Conservation (phyloP, 768 basidiomycete genomes). For the Leccinum barrowsii region DNA sequence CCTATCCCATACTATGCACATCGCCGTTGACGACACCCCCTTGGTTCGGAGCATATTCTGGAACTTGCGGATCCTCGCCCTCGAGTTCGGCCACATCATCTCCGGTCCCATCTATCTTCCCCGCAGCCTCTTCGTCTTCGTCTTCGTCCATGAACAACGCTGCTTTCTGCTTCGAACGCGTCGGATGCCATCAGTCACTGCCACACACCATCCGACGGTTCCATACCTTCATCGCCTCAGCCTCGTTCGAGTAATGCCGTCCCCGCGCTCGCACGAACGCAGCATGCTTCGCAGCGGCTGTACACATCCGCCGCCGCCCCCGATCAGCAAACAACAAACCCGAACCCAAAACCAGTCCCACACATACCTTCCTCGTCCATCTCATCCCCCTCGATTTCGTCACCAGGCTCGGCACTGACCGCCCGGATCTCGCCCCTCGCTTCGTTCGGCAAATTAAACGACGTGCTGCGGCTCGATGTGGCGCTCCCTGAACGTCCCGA, state of each 20-base stretch:
- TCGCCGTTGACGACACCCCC: slow-evolving; percentile 19
- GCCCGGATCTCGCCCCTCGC: slow-evolving; percentile 57
- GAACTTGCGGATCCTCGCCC: background rate
- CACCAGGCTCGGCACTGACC: slow-evolving; percentile 38
- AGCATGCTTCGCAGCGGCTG: slow-evolving; percentile 79
- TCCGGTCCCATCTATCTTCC: background rate
- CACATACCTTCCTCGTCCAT: slow-evolving; percentile 83
- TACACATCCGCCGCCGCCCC: background rate
- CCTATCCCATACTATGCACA: slow-evolving; percentile 15
- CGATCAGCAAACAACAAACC: background rate
- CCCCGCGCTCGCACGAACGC: slow-evolving; percentile 78
- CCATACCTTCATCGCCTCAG: slow-evolving; percentile 86
- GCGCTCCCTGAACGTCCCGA: slow-evolving; percentile 61
- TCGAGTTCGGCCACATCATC: slow-evolving; percentile 13
- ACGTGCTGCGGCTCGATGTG: slow-evolving; percentile 75
- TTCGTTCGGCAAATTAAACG: slow-evolving; percentile 76
- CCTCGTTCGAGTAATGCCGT: slow-evolving; percentile 87
- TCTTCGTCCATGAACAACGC: slow-evolving; percentile 64
- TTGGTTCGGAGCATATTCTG: background rate
- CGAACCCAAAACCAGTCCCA: background rate
- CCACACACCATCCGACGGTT: background rate
- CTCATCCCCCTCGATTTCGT: slow-evolving; percentile 71
- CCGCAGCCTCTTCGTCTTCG: slow-evolving; percentile 30
- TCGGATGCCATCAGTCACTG: background rate
- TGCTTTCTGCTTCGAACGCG: slow-evolving; percentile 48